Evolutionary conservation across 768 basidiomycete genomes (phyloP).

Genomic region (Trametopsis cervina): DNA sequence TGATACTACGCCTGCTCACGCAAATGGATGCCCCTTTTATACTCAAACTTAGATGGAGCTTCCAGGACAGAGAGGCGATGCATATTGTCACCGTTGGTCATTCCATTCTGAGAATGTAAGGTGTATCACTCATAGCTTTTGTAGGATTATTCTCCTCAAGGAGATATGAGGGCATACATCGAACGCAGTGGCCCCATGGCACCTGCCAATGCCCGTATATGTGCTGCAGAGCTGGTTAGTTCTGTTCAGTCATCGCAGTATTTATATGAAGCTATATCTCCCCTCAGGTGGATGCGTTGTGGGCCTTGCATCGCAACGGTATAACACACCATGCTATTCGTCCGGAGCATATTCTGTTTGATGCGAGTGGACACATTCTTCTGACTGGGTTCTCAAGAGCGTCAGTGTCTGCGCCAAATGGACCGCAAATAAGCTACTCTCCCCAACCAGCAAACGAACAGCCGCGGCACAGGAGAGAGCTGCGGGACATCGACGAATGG

Average conservation of each 20-base stretch:
- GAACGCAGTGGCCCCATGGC: conserved; percentile 26
- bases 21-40: conserved; percentile 32
- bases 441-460: not conserved
- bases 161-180: conserved; percentile 27
- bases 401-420: conserved; percentile 15
- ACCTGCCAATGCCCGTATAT: conserved; percentile 32
- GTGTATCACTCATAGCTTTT: too few species aligned
- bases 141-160: conserved; percentile 30
- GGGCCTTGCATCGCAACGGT: conserved; percentile 35
- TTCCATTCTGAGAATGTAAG: not conserved
- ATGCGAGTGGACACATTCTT: conserved; percentile 38
- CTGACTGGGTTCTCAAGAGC: conserved; percentile 37
- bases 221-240: conserved; percentile 44
- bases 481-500: conserved; percentile 9
- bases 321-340: conserved; percentile 42
- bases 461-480: not conserved
- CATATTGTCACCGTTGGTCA: conserved; percentile 37
- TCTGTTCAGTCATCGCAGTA: conserved; percentile 8
- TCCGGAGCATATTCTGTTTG: conserved; percentile 39
- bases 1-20: conserved; percentile 30
- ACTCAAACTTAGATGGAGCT: conserved; percentile 32
- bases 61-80: conserved; percentile 32
- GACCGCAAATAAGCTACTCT: conserved; percentile 5
- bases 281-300: conserved; percentile 34
- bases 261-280: not conserved